These are phyloP conservation scores for Caulochytrium protostelioides DNA, from an alignment of 371 early-diverging fungal genomes.

Conservation along the genomic window DNA sequence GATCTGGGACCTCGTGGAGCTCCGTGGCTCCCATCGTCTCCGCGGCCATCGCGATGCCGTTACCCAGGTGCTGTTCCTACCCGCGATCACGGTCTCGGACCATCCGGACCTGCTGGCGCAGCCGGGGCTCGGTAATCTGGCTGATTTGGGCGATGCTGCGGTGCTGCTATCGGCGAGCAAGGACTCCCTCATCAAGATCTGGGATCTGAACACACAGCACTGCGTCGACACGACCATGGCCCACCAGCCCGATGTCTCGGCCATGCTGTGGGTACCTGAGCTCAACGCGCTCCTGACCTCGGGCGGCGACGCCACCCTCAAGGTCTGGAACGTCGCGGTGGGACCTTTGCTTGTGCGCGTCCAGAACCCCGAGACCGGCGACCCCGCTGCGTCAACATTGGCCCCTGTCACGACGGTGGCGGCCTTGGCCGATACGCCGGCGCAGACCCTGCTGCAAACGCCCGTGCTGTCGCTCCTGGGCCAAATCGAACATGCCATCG, in stretches of 20 bases:
- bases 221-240: constrained; percentile 84
- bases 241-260: constrained; percentile 84
- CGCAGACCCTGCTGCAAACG: no score
- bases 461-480: no score
- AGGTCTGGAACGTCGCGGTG: constrained; percentile 65
- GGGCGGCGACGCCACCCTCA: constrained; percentile 56
- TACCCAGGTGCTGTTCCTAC: constrained; percentile 39
- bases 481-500: no score
- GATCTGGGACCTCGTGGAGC: constrained; percentile 83
- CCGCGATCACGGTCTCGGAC: constrained; percentile 4
- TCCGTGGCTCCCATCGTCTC: constrained; percentile 65
- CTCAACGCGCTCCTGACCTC: constrained; percentile 54
- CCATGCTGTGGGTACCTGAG: constrained; percentile 37
- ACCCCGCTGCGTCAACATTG: not conserved
- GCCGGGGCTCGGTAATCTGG: constrained; percentile 2
- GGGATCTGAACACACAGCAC: constrained; percentile 78
- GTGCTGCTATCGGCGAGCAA: constrained; percentile 71
- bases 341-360: not conserved
- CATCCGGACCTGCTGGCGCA: constrained; percentile 12
- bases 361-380: not conserved
- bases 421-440: no score
- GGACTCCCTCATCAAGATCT: constrained; percentile 83
- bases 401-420: not conserved
- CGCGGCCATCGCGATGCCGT: constrained; percentile 86
- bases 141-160: constrained; percentile 15